Conservation (phyloP, 352 stramenopile genomes). For the Chrysophaeum taylorii region DNA sequence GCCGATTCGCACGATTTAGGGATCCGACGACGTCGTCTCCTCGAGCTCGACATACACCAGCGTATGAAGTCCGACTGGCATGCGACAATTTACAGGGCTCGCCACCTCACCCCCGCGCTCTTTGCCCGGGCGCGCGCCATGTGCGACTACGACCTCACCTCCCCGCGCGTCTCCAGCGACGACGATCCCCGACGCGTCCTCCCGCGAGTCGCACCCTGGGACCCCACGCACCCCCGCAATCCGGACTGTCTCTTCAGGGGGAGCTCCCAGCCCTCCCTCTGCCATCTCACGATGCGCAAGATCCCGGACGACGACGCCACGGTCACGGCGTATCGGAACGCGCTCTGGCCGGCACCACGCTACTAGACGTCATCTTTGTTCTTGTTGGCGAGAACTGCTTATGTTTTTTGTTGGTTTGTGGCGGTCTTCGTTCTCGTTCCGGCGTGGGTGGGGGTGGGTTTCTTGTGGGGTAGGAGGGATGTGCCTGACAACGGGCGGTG, state of each 20-base stretch:
- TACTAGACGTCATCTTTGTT: no score
- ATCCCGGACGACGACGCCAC: background rate
- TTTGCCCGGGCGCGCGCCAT: background rate
- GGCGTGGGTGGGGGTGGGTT: no score
- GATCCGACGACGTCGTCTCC: background rate
- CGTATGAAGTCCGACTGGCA: slow-evolving; percentile 7
- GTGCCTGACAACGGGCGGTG: no score
- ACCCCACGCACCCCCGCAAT: no score
- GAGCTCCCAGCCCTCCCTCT: background rate
- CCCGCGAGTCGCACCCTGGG: no score
- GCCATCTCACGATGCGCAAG: slow-evolving; percentile 3
- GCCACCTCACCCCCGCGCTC: background rate
- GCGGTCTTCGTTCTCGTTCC: no score
- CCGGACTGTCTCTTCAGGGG: no score
- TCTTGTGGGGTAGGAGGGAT: no score
- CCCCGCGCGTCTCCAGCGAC: background rate
- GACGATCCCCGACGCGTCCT: background rate
- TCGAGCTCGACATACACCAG: background rate
- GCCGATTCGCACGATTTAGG: no score
- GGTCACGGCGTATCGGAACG: background rate
- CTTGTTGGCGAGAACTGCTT: no score
- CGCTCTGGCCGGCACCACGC: no score
- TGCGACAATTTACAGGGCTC: background rate
- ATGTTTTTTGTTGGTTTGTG: no score
- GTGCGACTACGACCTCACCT: background rate